These are phyloP conservation scores for Ciborinia camelliae DNA, from an alignment of 2,329 filamentous ascomycete genomes.

Conservation along the genomic window DNA sequence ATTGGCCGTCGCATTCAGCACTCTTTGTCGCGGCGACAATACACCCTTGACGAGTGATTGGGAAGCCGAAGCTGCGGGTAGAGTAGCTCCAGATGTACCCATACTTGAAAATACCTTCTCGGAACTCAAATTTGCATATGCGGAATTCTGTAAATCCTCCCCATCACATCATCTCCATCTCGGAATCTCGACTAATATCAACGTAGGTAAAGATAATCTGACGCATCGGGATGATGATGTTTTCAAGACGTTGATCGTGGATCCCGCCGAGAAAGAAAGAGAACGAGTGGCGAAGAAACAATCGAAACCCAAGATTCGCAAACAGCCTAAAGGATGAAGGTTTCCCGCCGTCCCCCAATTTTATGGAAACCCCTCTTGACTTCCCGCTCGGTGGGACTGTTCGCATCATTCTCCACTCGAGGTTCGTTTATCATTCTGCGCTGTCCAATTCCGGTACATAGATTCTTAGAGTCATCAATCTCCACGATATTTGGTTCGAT, in stretches of 20 bases:
- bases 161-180: no score
- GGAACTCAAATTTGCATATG: conserved; percentile 15
- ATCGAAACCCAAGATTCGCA: conserved; percentile 3
- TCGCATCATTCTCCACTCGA: neutral
- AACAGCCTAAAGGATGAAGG: neutral
- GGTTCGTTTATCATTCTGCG: neutral
- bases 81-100: conserved; percentile 1
- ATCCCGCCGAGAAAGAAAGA: conserved; percentile 13
- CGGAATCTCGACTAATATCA: neutral
- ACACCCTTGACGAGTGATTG: conserved; percentile 24
- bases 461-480: neutral
- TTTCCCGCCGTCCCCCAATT: no score
- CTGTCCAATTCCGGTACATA: no score
- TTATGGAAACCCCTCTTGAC: neutral
- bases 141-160: neutral
- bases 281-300: conserved; percentile 12
- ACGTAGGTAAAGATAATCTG: conserved; percentile 14
- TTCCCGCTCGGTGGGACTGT: neutral
- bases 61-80: conserved; percentile 15
- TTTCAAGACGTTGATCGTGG: conserved; percentile 22
- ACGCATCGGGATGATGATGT: conserved; percentile 24
- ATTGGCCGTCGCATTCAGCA: conserved; percentile 23
- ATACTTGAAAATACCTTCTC: conserved; percentile 16
- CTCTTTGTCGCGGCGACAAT: conserved; percentile 24
- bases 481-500: neutral